phyloP scores from a whole-genome alignment of 768 basidiomycete genomes.

The Pholiota microspora region DNA sequence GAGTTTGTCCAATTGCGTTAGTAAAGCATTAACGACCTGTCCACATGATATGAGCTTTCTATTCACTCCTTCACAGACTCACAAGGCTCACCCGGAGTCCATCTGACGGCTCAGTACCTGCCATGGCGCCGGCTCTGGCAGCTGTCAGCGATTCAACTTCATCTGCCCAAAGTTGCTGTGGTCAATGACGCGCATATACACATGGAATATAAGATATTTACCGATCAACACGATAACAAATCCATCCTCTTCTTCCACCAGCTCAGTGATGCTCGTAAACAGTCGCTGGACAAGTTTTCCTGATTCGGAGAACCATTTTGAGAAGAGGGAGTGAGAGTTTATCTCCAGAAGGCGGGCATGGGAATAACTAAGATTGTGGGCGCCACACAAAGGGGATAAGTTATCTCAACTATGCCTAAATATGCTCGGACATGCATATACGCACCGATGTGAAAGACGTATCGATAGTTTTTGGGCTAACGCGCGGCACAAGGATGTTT shows the following conservation, averaged over 20 bases:
- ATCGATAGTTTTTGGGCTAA: slow-evolving; percentile 95
- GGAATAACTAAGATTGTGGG: slow-evolving; percentile 59
- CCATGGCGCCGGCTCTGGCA: slow-evolving; percentile 91
- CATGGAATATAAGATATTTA: slow-evolving; percentile 22
- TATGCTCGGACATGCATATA: slow-evolving; percentile 6
- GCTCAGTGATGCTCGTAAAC: slow-evolving; percentile 84
- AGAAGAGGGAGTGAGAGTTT: slow-evolving; percentile 97
- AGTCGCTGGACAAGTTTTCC: slow-evolving; percentile 96
- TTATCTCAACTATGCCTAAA: no score
- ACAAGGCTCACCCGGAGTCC: slow-evolving; percentile 71
- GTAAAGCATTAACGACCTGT: slow-evolving; percentile 94
- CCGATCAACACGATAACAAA: slow-evolving; percentile 96
- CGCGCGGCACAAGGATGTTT: slow-evolving; percentile 92
- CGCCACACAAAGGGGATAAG: not conserved
- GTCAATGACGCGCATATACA: not conserved
- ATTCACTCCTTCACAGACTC: not conserved
- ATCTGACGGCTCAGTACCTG: slow-evolving; percentile 94
- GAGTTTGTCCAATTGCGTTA: slow-evolving; percentile 96
- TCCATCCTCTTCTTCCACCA: slow-evolving; percentile 87
- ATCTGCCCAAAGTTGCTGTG: slow-evolving; percentile 46
- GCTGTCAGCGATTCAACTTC: slow-evolving; percentile 97
- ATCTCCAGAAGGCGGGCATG: slow-evolving; percentile 91
- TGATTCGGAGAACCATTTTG: slow-evolving; percentile 98
- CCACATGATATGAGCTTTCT: not conserved
- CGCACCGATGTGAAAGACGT: slow-evolving; percentile 79